These are phyloP conservation scores for Lasiodiplodia hormozganensis DNA, from an alignment of 2,329 filamentous ascomycete genomes.

Conservation along the genomic window DNA sequence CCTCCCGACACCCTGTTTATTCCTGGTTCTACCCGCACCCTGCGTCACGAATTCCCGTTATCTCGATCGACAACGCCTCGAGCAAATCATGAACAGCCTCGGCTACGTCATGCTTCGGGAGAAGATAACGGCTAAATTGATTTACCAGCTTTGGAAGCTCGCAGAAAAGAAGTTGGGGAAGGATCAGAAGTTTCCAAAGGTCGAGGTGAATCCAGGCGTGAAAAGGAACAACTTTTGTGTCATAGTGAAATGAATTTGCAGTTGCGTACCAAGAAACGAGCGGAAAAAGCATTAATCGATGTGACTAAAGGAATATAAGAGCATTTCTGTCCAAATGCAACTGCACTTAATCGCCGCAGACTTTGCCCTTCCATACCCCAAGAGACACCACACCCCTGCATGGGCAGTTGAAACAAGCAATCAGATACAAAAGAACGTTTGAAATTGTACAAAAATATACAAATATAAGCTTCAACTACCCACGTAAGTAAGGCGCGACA, in stretches of 20 bases:
- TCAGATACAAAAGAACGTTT: too few relatives aligned
- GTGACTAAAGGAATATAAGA: background rate
- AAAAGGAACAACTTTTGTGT: conserved; percentile 92
- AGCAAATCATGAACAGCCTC: conserved; percentile 75
- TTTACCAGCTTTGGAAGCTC: conserved; percentile 85
- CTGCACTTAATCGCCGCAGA: too few relatives aligned
- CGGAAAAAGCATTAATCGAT: too few relatives aligned
- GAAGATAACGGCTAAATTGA: conserved; percentile 82
- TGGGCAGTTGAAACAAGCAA: too few relatives aligned
- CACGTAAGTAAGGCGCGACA: too few relatives aligned
- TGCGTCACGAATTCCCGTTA: conserved; percentile 93
- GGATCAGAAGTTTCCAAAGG: conserved; percentile 67
- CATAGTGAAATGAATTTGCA: conserved; percentile 57
- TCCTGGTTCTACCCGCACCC: conserved; percentile 86
- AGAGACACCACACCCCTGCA: too few relatives aligned
- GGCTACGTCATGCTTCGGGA: conserved; percentile 71
- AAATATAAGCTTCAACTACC: too few relatives aligned
- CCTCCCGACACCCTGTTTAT: conserved; percentile 71
- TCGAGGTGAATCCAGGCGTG: conserved; percentile 75
- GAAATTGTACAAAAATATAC: too few relatives aligned
- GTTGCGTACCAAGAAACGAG: background rate
- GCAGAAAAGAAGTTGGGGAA: conserved; percentile 38
- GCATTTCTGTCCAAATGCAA: background rate
- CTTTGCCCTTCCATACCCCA: too few relatives aligned
- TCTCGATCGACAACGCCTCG: conserved; percentile 73